Evolutionary conservation across 2,329 filamentous ascomycete genomes (phyloP), one percentile per base, ranked within the genome.

Genomic region (Xylaria sp.): DNA sequence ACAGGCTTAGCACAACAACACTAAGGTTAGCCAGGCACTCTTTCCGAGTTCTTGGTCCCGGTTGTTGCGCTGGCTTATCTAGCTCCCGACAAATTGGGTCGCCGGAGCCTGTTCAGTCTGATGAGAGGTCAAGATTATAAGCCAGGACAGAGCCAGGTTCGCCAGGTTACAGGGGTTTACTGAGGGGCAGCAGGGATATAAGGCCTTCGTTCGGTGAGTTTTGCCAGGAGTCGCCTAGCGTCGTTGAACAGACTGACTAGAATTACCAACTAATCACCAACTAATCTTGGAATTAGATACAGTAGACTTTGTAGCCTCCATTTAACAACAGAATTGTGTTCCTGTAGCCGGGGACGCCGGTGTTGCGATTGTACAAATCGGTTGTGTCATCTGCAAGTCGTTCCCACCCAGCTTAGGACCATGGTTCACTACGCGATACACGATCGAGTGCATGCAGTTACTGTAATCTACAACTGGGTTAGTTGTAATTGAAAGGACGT

Each of bases 11-110:
- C n/a, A 32, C 25, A 32, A 23, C 43, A n/a, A 52, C 25, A 28
- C 46, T 28, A 39, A 20, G 18, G 30, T 41, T 53, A 25, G 45
- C 36, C 18, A 53, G 39, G 28, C 23, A 55, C n/a, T 39, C 41
- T 25, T 30, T 63, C 41, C 48, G 25, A 57, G 52, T 28, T 4
- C 46, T 41, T 48, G 32, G 18, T n/a, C 20, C n/a, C 32, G 20
- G 5, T 52, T 36, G 23, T 41, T 39, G 58, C 18, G 36, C 28
- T 28, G 36, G 23, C 48, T 45, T 39, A 53, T 52, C 55, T 60
- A 34, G 65, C 67, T 67, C 65, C 68, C 68, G 60, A 53, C 61
- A 55, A 65, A 52, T 46, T 65, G 68, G 68, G 45, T 30, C 53
- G 53, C 34, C 43, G 20, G 7, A 48, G 32, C n/a, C 32, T 8